phyloP scores from a whole-genome alignment of 768 basidiomycete species.

The Lentinula detonsa region DNA sequence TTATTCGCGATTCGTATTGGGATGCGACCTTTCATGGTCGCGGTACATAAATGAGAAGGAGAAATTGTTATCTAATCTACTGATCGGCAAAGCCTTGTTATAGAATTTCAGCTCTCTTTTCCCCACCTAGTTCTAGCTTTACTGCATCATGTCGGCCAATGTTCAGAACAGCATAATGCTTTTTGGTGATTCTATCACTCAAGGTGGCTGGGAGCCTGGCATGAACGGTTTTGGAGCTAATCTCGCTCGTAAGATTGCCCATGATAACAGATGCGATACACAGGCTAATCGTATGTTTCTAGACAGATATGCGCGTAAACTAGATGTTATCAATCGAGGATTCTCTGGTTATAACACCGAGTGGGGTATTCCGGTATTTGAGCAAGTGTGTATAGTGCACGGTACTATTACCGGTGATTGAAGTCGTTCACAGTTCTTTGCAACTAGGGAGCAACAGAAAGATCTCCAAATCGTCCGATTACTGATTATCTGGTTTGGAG shows the following conservation, averaged over 20 bases:
- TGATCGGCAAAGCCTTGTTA: not conserved
- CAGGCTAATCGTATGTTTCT: constrained; percentile 1
- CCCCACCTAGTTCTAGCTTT: not conserved
- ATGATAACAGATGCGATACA: not conserved
- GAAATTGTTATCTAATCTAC: constrained; percentile 4
- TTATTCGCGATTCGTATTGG: constrained; percentile 71
- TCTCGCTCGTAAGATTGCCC: constrained; percentile 48
- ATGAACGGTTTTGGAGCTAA: constrained; percentile 59
- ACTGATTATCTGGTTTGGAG: constrained; percentile 87
- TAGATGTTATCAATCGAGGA: constrained; percentile 87
- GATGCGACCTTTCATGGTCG: constrained; percentile 31
- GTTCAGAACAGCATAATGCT: constrained; percentile 66
- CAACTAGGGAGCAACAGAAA: constrained; percentile 39
- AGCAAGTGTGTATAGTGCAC: constrained; percentile 45
- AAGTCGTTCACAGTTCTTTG: constrained; percentile 37
- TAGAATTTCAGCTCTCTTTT: not conserved
- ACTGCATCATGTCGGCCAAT: constrained; percentile 43
- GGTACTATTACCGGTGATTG: not conserved
- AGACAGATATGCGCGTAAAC: constrained; percentile 75
- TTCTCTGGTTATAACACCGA: constrained; percentile 81
- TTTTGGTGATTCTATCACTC: constrained; percentile 81
- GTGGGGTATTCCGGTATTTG: constrained; percentile 77
- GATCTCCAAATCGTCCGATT: constrained; percentile 58
- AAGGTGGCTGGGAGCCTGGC: constrained; percentile 50
- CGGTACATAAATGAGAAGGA: not conserved